Conservation (phyloP, 1,139 yeast genomes). For the Yamadazyma diospyri region DNA sequence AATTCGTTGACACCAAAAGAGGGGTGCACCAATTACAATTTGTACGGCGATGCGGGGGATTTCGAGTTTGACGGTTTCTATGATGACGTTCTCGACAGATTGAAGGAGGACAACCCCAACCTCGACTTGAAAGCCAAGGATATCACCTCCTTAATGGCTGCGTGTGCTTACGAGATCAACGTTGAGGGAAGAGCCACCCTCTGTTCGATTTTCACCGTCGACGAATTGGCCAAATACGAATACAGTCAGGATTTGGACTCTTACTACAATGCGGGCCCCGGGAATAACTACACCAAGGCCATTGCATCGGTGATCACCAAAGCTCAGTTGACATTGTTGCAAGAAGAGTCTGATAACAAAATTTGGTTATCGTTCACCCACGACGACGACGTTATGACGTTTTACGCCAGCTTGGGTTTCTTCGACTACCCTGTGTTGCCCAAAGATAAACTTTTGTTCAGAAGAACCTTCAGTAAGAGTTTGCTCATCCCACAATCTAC, state of each 20-base stretch:
- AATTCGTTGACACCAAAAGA: conserved; percentile 35
- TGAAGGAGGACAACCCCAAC: conserved; percentile 28
- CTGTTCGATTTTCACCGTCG: conserved; percentile 47
- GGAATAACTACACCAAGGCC: conserved; percentile 38
- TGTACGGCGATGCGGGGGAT: conserved; percentile 9
- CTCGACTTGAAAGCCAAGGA: conserved; percentile 41
- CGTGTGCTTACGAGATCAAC: conserved; percentile 57
- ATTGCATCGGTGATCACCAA: conserved; percentile 48
- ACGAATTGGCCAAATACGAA: conserved; percentile 43
- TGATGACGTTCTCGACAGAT: conserved; percentile 33
- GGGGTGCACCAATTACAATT: conserved; percentile 17
- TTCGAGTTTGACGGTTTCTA: conserved; percentile 22
- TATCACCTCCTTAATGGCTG: conserved; percentile 33
- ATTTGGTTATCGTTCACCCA: conserved; percentile 53
- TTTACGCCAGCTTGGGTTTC: conserved; percentile 50
- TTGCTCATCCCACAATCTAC: conserved; percentile 58
- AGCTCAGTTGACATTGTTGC: conserved; percentile 45
- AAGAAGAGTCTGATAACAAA: conserved; percentile 22
- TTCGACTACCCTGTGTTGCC: conserved; percentile 25
- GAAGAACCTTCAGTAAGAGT: conserved; percentile 41
- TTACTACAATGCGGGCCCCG: conserved; percentile 50
- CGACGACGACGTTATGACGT: conserved; percentile 53
- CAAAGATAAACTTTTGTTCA: conserved; percentile 30
- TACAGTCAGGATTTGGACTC: conserved; percentile 42
- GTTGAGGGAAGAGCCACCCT: conserved; percentile 46